These are phyloP conservation scores for Neofusicoccum ribis DNA, from an alignment of 2,329 filamentous ascomycete genomes.

Conservation along the genomic window DNA sequence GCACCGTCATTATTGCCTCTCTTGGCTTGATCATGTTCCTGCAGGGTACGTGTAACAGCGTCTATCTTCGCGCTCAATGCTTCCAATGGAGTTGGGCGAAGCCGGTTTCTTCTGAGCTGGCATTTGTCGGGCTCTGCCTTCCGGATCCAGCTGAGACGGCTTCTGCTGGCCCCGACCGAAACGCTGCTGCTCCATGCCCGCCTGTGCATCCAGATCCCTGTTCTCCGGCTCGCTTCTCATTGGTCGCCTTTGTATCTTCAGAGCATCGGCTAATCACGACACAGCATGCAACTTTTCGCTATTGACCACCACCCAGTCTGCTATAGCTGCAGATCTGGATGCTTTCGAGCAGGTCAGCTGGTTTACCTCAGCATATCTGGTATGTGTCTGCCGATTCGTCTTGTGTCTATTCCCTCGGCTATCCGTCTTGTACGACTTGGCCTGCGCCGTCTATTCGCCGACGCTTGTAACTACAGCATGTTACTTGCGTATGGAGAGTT, in stretches of 20 bases:
- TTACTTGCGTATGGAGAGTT: too few relatives aligned
- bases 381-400: slow-evolving; percentile 5
- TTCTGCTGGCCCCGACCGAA: background rate
- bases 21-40: slow-evolving; percentile 61
- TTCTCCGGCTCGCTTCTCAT: background rate
- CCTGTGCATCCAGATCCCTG: slow-evolving; percentile 27
- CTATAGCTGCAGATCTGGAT: slow-evolving; percentile 72
- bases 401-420: background rate
- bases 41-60: slow-evolving; percentile 48
- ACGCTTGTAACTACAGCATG: too few relatives aligned
- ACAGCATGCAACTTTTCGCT: slow-evolving; percentile 71
- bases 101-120: background rate
- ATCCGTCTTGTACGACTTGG: background rate
- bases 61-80: slow-evolving; percentile 26
- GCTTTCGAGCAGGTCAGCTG: slow-evolving; percentile 73
- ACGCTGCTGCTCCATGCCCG: background rate
- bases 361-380: slow-evolving; percentile 77
- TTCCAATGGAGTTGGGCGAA: slow-evolving; percentile 24
- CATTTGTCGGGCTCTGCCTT: background rate
- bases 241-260: background rate
- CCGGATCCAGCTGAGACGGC: background rate
- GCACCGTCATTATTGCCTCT: slow-evolving; percentile 50
- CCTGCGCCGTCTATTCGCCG: too few relatives aligned
- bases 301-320: slow-evolving; percentile 77
- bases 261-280: slow-evolving; percentile 9